These are phyloP conservation scores for Podaxis sp. DNA, from an alignment of 768 basidiomycete genomes.

Conservation along the genomic window DNA sequence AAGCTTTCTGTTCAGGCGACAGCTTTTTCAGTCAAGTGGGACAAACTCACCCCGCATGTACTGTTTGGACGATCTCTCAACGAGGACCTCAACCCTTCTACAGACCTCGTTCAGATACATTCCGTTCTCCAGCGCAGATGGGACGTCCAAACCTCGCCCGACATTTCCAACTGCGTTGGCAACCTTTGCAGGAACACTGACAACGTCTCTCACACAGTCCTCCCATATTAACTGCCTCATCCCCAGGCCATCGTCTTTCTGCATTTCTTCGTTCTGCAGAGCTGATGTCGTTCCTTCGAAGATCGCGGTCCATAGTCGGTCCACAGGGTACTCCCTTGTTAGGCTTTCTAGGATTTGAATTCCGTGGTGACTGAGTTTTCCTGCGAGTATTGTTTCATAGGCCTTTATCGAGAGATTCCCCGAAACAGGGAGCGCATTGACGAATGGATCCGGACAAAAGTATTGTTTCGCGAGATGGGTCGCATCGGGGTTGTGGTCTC, in stretches of 20 bases:
- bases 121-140: conserved; percentile 48
- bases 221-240: conserved; percentile 58
- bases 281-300: conserved; percentile 21
- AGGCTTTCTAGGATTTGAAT: conserved; percentile 53
- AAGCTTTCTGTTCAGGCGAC: conserved; percentile 3
- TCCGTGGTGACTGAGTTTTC: conserved; percentile 43
- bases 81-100: conserved; percentile 46
- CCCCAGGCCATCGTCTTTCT: conserved; percentile 16
- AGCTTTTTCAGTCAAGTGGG: background rate
- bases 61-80: conserved; percentile 38
- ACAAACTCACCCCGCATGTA: conserved; percentile 36
- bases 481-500: conserved; percentile 35
- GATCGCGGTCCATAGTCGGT: conserved; percentile 55
- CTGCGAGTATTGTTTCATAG: conserved; percentile 60
- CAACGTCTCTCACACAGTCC: conserved; percentile 61
- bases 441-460: conserved; percentile 67
- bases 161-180: conserved; percentile 61
- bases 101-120: conserved; percentile 52
- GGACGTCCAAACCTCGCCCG: conserved; percentile 24
- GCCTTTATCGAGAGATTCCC: conserved; percentile 53
- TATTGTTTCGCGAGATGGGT: conserved; percentile 54
- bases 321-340: conserved; percentile 59
- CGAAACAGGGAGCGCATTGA: conserved; percentile 42
- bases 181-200: conserved; percentile 70
- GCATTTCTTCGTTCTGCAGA: background rate